phyloP scores from a whole-genome alignment of 2,329 filamentous ascomycete species.

The Exophiala xenobiotica region DNA sequence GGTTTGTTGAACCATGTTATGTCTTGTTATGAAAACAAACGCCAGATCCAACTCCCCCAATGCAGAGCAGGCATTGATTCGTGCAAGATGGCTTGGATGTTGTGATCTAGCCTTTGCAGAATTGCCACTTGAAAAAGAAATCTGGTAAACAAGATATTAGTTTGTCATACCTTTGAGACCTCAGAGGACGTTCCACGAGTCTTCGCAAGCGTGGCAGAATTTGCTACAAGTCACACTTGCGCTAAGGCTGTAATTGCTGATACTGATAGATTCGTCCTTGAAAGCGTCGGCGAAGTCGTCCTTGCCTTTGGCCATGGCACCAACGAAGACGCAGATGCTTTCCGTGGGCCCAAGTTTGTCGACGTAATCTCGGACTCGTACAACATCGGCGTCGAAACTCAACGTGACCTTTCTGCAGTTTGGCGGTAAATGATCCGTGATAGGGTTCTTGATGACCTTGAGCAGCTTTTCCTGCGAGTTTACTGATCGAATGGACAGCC shows the following conservation, averaged over 20 bases:
- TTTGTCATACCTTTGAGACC: conserved; percentile 20
- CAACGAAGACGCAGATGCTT: conserved; percentile 96
- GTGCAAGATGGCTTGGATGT: conserved; percentile 63
- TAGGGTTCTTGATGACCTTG: conserved; percentile 96
- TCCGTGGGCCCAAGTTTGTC: conserved; percentile 74
- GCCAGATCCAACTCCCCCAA: conserved; percentile 68
- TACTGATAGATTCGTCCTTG: conserved; percentile 96
- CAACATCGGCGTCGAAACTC: conserved; percentile 86
- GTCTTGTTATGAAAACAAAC: conserved; percentile 84
- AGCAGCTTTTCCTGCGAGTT: conserved; percentile 97
- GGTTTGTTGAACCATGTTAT: conserved; percentile 66
- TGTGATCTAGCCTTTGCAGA: conserved; percentile 61
- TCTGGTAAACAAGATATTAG: conserved; percentile 9
- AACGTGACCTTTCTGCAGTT: conserved; percentile 98
- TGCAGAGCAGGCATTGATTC: conserved; percentile 47
- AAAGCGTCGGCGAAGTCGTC: conserved; percentile 93
- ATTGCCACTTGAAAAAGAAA: conserved; percentile 16
- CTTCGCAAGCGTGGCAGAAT: conserved; percentile 97
- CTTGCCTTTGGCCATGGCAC: conserved; percentile 95
- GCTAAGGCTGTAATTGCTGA: conserved; percentile 96
- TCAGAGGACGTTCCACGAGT: conserved; percentile 91
- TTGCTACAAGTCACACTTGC: conserved; percentile 99
- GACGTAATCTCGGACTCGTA: conserved; percentile 86
- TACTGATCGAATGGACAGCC: conserved; percentile 91
- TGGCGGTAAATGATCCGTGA: conserved; percentile 91